Evolutionary conservation across 345 rosid genomes (phyloP), one percentile per base, ranked within the genome.

Genomic region (Cardamine occulta): DNA sequence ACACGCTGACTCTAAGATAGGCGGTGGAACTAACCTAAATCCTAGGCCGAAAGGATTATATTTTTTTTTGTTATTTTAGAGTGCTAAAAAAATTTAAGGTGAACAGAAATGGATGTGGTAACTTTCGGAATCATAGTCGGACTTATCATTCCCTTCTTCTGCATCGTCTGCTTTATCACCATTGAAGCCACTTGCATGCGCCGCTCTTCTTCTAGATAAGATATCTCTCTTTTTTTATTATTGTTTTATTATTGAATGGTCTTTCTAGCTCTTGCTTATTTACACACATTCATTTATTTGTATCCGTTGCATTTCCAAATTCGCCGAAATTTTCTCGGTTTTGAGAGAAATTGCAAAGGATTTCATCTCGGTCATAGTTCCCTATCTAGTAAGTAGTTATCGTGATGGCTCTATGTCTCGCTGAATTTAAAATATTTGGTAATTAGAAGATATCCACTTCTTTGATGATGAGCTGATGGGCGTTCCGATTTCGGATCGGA

Each of bases 101-200:
- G 53, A 63, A 42, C 1, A 42, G 52, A 42, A 45, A 63, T 63
- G 68, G 54, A 45, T 63, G 39, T 29, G 6, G 54, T 63, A 23
- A 63, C 68, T 4, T 63, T 63, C 24, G 68, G 53, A 63, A 28
- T 44, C 37, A 63, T 63, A 15, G 52, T 63, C 53, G 68, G 68
- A 44, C 37, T 44, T 28, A 63, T 44, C 14, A 26, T 63, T 26
- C 35, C 44, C 15, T 15, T 44, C 68, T 26, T 44, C 37, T 44
- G 37, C 37, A 44, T 63, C 23, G 53, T 63, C 32, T 63, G 52
- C 15, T 63, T 24, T 28, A 42, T 42, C 21, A 63, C 54, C 8
- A 44, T 63, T 28, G 68, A 44, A 26, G 68, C 68, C 68, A 44
- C 68, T 26, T 63, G 68, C 53, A 26, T 24, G 37, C 53, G 23